Conservation (phyloP, 495 filamentous ascomycete genomes). For the Thozetella sp. region DNA sequence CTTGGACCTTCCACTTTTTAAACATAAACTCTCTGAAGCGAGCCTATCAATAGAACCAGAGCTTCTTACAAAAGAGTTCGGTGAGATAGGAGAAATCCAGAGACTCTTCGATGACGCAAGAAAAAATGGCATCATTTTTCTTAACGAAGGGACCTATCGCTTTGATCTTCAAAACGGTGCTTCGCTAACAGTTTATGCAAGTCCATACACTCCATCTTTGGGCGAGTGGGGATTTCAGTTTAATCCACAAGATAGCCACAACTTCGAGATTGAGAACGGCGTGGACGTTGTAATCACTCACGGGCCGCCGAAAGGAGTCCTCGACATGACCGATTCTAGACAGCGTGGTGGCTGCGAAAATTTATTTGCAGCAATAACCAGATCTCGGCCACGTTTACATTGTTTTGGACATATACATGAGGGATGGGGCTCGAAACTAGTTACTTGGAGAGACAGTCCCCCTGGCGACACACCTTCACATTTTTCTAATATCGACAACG, state of each 20-base stretch:
- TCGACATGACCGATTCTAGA: slow-evolving; percentile 45
- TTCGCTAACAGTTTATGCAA: slow-evolving; percentile 65
- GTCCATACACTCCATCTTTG: slow-evolving; percentile 66
- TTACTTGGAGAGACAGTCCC: slow-evolving; percentile 50
- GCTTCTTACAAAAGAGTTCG: slow-evolving; percentile 17
- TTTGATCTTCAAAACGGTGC: slow-evolving; percentile 63
- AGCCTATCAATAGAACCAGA: slow-evolving; percentile 9
- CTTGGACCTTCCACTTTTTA: slow-evolving; percentile 55
- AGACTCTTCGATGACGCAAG: slow-evolving; percentile 36
- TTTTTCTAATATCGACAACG: slow-evolving; percentile 36
- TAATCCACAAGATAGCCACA: slow-evolving; percentile 43
- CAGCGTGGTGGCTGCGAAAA: slow-evolving; percentile 55
- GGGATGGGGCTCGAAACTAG: slow-evolving; percentile 66
- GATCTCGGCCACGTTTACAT: slow-evolving; percentile 57
- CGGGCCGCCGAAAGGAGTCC: slow-evolving; percentile 63
- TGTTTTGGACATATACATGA: slow-evolving; percentile 81
- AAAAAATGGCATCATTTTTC: slow-evolving; percentile 56
- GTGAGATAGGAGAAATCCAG: slow-evolving; percentile 19
- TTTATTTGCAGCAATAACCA: slow-evolving; percentile 58
- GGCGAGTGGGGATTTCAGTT: slow-evolving; percentile 67
- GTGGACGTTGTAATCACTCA: slow-evolving; percentile 76
- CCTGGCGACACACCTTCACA: slow-evolving; percentile 32
- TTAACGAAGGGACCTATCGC: slow-evolving; percentile 64
- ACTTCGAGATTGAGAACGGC: slow-evolving; percentile 45
- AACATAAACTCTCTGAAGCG: slow-evolving; percentile 11